Evolutionary conservation across 345 rosid genomes (phyloP), one percentile per base, ranked within the genome.

Genomic region (Lepidium africanum): DNA sequence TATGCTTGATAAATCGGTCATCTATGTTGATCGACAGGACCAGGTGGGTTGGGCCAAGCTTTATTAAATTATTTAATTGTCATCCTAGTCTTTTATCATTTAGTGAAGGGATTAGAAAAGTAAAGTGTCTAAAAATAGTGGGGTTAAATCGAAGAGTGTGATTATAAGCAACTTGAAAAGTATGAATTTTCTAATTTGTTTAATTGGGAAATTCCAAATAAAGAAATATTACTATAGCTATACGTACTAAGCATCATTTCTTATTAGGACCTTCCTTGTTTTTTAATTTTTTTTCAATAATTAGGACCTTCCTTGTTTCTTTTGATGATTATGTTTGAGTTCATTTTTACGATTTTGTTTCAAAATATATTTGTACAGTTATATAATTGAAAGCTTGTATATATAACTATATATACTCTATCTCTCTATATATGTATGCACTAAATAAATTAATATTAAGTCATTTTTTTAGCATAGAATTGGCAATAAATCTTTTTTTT

Each of bases 31-130:
- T 42, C 61, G 74, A 70, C 74, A 70, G 60, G 21, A 9, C 52
- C 67, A 40, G 37, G 67, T 70, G 74, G 74, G 67, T 53, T 70
- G 73, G 60, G 60, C 30, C 67, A 9, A 50, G 49, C 23, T 35
- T 50, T 40, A 69, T 69, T 38, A 49, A 43, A 21, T 55, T 37
- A 58, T 68, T 23, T 25, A 46, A 7, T 46, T 9, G 41, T 7
- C 39, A 7, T 57, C 17, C 14, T 10, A 41, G 1, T 11, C 30
- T 41, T 70, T 59, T 70, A 69, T 59, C 49, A 59, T 58, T 16
- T 27, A 17, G 66, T 59, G 49, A 69, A 30, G 15, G 41, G 21
- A 53, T 17, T 30, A 38, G 30, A 59, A 59, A 67, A 14, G 40
- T 25, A 9, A 39, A 23, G 30, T 47, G 49, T 58, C 42, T 21